These are phyloP conservation scores for Viridothelium virens DNA, from an alignment of 495 filamentous ascomycete species.

Conservation along the genomic window DNA sequence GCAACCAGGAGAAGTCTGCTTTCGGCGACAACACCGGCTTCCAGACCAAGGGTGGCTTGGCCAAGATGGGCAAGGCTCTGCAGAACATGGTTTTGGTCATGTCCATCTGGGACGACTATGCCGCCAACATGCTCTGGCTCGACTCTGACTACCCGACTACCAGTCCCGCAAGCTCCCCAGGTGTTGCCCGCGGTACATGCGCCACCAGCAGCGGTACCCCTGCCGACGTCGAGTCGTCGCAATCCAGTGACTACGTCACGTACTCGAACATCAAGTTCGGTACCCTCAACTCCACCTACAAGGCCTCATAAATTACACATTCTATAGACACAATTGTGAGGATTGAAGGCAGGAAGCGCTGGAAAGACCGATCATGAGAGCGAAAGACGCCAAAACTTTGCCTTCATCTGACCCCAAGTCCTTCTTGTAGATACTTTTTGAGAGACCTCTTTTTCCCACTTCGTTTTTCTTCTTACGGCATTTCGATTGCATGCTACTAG, in stretches of 20 bases:
- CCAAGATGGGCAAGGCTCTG: constrained; percentile 50
- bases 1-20: constrained; percentile 49
- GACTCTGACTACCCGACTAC: constrained; percentile 64
- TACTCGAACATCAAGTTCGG: constrained; percentile 31
- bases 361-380: not conserved
- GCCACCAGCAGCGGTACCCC: constrained; percentile 42
- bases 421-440: constrained; percentile 8
- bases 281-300: constrained; percentile 28
- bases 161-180: constrained; percentile 48
- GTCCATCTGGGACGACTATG: constrained; percentile 73
- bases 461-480: not conserved
- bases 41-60: constrained; percentile 51
- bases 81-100: constrained; percentile 68
- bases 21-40: constrained; percentile 58
- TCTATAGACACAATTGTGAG: not conserved
- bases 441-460: not conserved
- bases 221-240: constrained; percentile 22
- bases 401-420: constrained; percentile 2
- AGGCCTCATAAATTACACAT: not conserved
- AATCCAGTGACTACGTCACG: constrained; percentile 19
- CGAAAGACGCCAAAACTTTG: not conserved
- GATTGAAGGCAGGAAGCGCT: not conserved
- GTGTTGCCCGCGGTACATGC: constrained; percentile 65
- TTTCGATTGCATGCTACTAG: not conserved
- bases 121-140: constrained; percentile 75